Conservation (phyloP, 2,329 filamentous ascomycete species). For the Elsinoe arachidis region DNA sequence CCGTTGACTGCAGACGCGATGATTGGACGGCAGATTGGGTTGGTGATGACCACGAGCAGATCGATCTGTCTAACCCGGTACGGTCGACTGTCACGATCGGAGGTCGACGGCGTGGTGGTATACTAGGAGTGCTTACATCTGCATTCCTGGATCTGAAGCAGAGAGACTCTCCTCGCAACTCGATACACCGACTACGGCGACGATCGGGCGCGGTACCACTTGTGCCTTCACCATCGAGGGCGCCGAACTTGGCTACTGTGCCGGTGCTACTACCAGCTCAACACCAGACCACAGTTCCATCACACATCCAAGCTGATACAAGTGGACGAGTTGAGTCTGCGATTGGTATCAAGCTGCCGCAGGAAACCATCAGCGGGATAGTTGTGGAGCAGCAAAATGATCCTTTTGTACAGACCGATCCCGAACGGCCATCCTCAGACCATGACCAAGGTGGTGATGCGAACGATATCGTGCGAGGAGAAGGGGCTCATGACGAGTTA, state of each 20-base stretch:
- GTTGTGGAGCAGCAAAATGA: neutral
- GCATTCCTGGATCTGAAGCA: constrained; percentile 36
- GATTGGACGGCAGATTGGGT: constrained; percentile 57
- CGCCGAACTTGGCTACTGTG: neutral
- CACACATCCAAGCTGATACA: neutral
- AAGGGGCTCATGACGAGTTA: neutral
- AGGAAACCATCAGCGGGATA: neutral
- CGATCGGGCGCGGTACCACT: constrained; percentile 1
- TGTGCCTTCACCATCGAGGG: neutral
- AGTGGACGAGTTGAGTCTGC: neutral
- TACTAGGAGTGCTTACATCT: constrained; percentile 60
- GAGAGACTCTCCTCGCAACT: constrained; percentile 1
- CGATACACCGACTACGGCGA: neutral
- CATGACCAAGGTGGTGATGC: neutral
- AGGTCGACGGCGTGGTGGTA: constrained; percentile 57
- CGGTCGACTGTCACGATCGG: constrained; percentile 40
- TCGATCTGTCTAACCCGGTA: constrained; percentile 53
- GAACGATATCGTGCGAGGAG: neutral
- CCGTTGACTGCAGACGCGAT: constrained; percentile 42
- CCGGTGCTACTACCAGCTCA: neutral
- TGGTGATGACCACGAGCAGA: constrained; percentile 52
- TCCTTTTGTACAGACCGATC: neutral
- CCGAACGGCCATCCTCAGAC: neutral
- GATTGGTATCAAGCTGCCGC: neutral
- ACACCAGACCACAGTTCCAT: neutral